Evolutionary conservation across 1,284 basidiomycete species (phyloP).

Genomic region (Heliocybe sulcata): DNA sequence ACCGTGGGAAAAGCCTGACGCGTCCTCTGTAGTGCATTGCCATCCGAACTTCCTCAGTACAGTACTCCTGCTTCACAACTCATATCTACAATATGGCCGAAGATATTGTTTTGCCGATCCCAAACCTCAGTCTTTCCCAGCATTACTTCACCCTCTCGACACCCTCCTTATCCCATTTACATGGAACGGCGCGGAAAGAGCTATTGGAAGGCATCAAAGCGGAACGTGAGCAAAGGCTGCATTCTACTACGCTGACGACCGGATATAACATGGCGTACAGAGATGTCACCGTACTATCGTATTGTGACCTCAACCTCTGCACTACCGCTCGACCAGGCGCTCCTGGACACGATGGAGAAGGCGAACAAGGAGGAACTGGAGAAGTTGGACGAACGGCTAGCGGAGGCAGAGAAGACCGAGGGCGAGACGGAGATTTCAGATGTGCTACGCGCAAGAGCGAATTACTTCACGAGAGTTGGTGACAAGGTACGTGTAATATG

Average conservation of each 20-base stretch:
- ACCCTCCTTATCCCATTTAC: constrained; percentile 51
- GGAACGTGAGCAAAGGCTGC: constrained; percentile 56
- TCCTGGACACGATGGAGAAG: constrained; percentile 68
- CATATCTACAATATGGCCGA: constrained; percentile 56
- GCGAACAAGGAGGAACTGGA: constrained; percentile 75
- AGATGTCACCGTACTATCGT: constrained; percentile 82
- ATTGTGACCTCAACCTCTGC: constrained; percentile 41
- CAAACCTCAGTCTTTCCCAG: constrained; percentile 78
- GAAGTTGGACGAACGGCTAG: constrained; percentile 73
- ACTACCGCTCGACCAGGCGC: constrained; percentile 43
- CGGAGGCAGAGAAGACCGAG: constrained; percentile 85
- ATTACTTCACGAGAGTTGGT: constrained; percentile 85
- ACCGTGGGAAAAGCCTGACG: constrained; percentile 24
- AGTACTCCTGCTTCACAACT: neutral
- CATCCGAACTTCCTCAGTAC: constrained; percentile 6
- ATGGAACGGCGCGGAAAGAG: constrained; percentile 57
- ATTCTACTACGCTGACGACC: constrained; percentile 3
- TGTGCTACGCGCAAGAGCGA: constrained; percentile 79
- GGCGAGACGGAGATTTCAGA: constrained; percentile 94
- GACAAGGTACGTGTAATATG: constrained; percentile 61
- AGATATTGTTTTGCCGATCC: constrained; percentile 78
- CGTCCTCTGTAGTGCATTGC: constrained; percentile 16
- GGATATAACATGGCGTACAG: constrained; percentile 22
- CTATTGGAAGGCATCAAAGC: constrained; percentile 75
- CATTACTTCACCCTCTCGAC: constrained; percentile 70